phyloP scores from a whole-genome alignment of 2,329 filamentous ascomycete species.

The Monosporascus sp. region DNA sequence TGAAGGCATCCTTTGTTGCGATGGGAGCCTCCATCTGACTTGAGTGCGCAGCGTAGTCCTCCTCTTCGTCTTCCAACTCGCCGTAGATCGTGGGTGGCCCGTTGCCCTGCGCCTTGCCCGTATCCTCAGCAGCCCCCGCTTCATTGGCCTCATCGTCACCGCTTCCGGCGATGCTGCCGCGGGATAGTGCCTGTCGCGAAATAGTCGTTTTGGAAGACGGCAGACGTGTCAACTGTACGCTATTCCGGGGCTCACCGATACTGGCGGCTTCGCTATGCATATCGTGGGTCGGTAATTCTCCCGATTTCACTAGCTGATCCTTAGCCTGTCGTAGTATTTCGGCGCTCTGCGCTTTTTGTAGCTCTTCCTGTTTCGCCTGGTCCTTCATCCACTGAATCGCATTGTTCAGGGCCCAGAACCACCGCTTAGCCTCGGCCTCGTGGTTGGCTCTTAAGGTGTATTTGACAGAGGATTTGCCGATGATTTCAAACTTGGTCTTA shows the following conservation, averaged over 20 bases:
- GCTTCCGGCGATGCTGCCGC: constrained; percentile 43
- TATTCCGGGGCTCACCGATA: constrained; percentile 40
- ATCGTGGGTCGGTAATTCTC: constrained; percentile 40
- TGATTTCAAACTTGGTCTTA: constrained; percentile 96
- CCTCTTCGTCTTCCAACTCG: constrained; percentile 49
- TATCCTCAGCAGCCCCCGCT: constrained; percentile 38
- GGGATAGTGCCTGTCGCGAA: constrained; percentile 26
- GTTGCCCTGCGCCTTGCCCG: constrained; percentile 30
- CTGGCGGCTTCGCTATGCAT: constrained; percentile 48
- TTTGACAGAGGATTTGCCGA: constrained; percentile 96
- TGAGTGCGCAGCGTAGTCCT: constrained; percentile 72
- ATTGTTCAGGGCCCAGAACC: constrained; percentile 99
- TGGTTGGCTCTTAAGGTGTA: constrained; percentile 98
- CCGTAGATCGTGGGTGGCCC: constrained; percentile 29
- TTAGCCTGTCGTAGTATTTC: constrained; percentile 75
- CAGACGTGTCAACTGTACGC: constrained; percentile 39
- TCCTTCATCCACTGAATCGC: constrained; percentile 98
- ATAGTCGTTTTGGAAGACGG: constrained; percentile 29
- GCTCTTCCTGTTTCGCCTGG: constrained; percentile 86
- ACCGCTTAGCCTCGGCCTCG: constrained; percentile 94
- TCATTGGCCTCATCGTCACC: constrained; percentile 47
- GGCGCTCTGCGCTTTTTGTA: constrained; percentile 65
- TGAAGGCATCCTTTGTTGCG: constrained; percentile 86
- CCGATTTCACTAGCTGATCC: constrained; percentile 60
- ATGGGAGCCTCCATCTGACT: constrained; percentile 70